These are phyloP conservation scores for Syzygium oleosum DNA, from an alignment of 345 rosid genomes.

Conservation along the genomic window DNA sequence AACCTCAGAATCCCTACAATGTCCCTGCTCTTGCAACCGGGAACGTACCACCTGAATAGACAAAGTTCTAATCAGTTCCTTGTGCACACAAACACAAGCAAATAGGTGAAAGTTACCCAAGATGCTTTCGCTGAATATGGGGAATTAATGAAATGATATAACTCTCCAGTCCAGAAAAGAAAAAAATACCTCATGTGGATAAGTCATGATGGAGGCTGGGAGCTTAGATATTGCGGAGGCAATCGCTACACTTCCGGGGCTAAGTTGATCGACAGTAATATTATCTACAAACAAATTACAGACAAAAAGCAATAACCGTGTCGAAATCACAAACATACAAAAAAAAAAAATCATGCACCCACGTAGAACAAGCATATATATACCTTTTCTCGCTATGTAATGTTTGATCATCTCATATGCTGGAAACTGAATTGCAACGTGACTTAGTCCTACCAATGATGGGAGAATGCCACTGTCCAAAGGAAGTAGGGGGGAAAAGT, in stretches of 20 bases:
- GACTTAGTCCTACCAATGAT: slow-evolving; percentile 89
- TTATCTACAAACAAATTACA: slow-evolving; percentile 28
- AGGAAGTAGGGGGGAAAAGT: neutral
- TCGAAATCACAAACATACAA: slow-evolving; percentile 1
- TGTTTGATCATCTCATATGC: slow-evolving; percentile 74
- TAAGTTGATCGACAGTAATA: slow-evolving; percentile 49
- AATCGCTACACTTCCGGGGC: slow-evolving; percentile 52
- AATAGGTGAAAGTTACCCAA: neutral
- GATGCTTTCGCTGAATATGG: neutral
- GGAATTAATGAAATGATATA: neutral
- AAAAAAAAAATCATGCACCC: slow-evolving; percentile 1
- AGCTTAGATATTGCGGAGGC: slow-evolving; percentile 80
- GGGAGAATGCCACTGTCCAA: slow-evolving; percentile 82
- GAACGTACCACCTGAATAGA: slow-evolving; percentile 62
- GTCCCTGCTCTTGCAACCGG: slow-evolving; percentile 94
- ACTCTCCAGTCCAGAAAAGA: neutral
- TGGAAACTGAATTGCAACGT: slow-evolving; percentile 93
- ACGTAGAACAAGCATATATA: slow-evolving; percentile 4
- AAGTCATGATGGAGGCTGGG: slow-evolving; percentile 69
- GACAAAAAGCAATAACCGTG: neutral
- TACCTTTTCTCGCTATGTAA: slow-evolving; percentile 68
- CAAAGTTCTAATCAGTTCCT: neutral
- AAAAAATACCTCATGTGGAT: slow-evolving; percentile 75
- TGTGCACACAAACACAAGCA: neutral
- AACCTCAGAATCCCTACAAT: slow-evolving; percentile 19